Evolutionary conservation across 352 stramenopile genomes (phyloP), one percentile per base, ranked within the genome.

Genomic region (Aphanomyces invadans): DNA sequence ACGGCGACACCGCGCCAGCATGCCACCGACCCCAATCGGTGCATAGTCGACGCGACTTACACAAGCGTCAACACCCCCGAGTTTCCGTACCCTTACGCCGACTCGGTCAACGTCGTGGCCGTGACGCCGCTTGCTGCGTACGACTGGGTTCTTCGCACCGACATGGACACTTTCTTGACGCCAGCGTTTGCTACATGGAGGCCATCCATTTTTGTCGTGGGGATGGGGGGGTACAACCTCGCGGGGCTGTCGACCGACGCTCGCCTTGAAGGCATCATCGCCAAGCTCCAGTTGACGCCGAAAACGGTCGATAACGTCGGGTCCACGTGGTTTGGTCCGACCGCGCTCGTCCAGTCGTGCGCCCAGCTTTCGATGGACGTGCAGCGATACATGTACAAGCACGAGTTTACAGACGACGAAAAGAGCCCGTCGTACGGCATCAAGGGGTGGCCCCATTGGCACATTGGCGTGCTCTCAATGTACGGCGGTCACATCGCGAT

Each of bases 81-180:
- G 55, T 48, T 53, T 17, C 11, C 23, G 36, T 64, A 64, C 23
- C 2, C 17, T 1, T 65, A 65, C n/a, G 59, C 59, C 17, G 59
- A 65, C 46, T 65, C 59, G 26, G 36, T 65, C 19, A 65, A 65
- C 21, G 59, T 65, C 26, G 31, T 52, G 21, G 38, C 19, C 23
- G n/a, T 17, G 29, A 21, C 33, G 7, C 36, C n/a, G 4, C 26
- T 48, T 10, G 59, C 17, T 5, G 17, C 17, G 31, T 65, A 65
- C 46, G 59, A 65, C 11, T 65, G 59, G 59, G 51, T 65, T 1
- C 29, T 65, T 10, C 59, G 59, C n/a, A 65, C 59, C 46, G 59
- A 65, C 21, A 33, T 65, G 3, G 59, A 65, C 23, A 65, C 59
- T 25, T 65, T 65, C 29, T 28, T 65, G 31, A 65, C 59, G n/a